Conservation (phyloP, 1,139 yeast genomes). For the Citeromyces hawaiiensis region DNA sequence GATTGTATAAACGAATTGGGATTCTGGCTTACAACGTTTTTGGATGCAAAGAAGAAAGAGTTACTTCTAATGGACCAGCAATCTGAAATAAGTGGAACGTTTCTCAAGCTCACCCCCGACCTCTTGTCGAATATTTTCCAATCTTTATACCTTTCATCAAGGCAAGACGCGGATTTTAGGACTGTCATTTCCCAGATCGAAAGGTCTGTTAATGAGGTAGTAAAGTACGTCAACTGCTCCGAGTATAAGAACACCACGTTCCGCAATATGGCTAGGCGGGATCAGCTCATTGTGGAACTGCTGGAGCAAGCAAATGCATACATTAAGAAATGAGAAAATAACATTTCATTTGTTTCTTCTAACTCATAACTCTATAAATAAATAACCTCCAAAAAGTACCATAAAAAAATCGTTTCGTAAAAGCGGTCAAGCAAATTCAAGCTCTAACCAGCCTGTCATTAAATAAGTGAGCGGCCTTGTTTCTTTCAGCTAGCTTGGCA, state of each 20-base stretch:
- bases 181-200: neutral
- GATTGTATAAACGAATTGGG: neutral
- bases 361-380: neutral
- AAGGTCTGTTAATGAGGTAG: neutral
- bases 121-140: neutral
- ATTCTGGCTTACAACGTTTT: neutral
- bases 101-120: neutral
- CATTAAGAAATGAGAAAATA: neutral
- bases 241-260: neutral
- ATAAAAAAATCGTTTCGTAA: neutral
- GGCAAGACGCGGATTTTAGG: neutral
- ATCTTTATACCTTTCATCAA: neutral
- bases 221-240: neutral
- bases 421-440: neutral
- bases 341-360: neutral
- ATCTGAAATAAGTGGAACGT: neutral
- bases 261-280: neutral
- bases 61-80: neutral
- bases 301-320: neutral
- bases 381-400: neutral
- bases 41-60: neutral
- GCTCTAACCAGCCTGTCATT: neutral
- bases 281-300: neutral
- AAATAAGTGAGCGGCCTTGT: neutral
- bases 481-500: neutral